Base-by-base conservation (phyloP, 2,329 filamentous ascomycete species). In the Clarireedia homoeocarpa region DNA sequence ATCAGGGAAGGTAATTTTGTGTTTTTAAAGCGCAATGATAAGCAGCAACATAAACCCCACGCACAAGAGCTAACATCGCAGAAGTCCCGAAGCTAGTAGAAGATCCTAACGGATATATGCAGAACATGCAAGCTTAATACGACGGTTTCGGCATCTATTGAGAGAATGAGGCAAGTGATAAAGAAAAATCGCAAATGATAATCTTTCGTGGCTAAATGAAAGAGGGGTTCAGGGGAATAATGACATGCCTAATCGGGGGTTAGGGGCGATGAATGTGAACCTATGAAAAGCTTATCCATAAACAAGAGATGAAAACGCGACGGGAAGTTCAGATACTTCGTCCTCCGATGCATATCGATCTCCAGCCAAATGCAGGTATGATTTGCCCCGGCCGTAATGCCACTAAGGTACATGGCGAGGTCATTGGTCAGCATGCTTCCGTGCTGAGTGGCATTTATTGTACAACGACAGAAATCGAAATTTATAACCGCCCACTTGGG, bases 1-100 rank as follows among this genome's bases (percentile, higher is more conserved):
- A 50, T 55, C 36, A 38, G n/a, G 46, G 53, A 50, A 55, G 46
- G 38, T 55, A 55, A 50, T 36, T 23, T 12, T 9, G 14, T 34
- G 30, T 9, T 4, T 34, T 4, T 34, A 12, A 34, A 34, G 30
- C 30, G 30, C 9, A 12, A 34, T 34, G 44, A 54, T 54, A 54
- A 40, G 51, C 48, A 39, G 30, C 45, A 49, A 40, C 15, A 36
- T 30, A 27, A 3, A 27, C 27, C 34, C 34, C 24, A 45, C 15
- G 20, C n/a, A 40, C 9, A 20, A 40, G 30, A n/a, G 34, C 15
- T 40, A 24, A 48, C 34, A 42, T 40, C 27, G 45, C 44, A 53
- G 12, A 50, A 55, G 36, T 50, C 26, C 53, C 46, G 53, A 55
- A 42, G 46, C 46, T 38, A 51, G 38, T 20, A 55, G 14, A 15